phyloP scores from a whole-genome alignment of 1,284 basidiomycete genomes.

The Ustilago xerochloae region DNA sequence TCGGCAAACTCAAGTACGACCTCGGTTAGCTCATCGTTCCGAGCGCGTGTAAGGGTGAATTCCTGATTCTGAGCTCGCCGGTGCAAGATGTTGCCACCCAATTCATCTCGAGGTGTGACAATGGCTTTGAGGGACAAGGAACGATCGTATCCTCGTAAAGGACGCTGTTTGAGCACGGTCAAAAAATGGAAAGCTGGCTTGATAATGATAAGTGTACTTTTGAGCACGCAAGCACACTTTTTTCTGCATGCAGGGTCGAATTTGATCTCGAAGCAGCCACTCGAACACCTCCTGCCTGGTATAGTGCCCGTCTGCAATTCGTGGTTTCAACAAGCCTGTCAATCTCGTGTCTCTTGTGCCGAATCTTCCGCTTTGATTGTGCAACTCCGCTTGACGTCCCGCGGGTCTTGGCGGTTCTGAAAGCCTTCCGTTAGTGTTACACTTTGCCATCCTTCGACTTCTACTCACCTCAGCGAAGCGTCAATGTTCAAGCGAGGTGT shows the following conservation, averaged over 20 bases:
- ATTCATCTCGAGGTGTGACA: neutral
- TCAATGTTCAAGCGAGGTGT: too few relatives aligned
- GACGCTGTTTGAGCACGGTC: neutral
- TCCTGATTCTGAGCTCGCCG: neutral
- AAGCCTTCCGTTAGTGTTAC: neutral
- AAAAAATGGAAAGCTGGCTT: too few relatives aligned
- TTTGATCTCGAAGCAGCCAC: neutral
- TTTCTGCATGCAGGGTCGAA: constrained; percentile 3
- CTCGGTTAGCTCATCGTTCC: neutral
- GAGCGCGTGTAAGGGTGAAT: neutral
- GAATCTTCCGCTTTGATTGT: too few relatives aligned
- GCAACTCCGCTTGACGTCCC: neutral
- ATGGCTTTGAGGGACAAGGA: neutral
- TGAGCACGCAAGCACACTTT: too few relatives aligned
- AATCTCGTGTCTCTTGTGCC: neutral
- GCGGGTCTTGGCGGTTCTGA: neutral
- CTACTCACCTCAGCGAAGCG: too few relatives aligned
- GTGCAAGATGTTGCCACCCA: neutral
- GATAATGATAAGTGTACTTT: too few relatives aligned
- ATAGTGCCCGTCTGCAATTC: too few relatives aligned
- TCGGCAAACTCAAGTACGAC: constrained; percentile 6
- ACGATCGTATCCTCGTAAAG: neutral
- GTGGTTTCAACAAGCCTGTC: neutral
- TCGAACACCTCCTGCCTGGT: neutral
- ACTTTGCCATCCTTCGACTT: neutral